Conservation (phyloP, 495 filamentous ascomycete species). For the Penicillium canescens region DNA sequence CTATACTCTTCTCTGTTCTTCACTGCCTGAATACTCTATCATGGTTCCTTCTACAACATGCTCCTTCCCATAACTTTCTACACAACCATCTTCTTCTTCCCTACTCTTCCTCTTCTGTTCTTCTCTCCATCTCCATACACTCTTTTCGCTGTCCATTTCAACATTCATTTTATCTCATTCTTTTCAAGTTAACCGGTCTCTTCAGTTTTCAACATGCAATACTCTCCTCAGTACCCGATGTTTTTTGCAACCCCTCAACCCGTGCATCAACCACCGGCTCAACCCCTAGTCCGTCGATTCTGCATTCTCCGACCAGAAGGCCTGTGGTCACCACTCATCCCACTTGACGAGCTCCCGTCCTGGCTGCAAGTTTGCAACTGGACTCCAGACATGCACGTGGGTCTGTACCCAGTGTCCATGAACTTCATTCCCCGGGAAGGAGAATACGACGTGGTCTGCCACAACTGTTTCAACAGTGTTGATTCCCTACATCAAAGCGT, state of each 20-base stretch:
- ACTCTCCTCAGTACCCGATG: neutral
- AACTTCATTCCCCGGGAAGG: slow-evolving; percentile 29
- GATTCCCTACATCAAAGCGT: slow-evolving; percentile 31
- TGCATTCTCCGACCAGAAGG: slow-evolving; percentile 36
- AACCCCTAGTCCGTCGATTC: slow-evolving; percentile 30
- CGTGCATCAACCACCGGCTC: slow-evolving; percentile 5
- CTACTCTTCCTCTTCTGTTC: slow-evolving; percentile 2
- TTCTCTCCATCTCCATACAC: slow-evolving; percentile 3
- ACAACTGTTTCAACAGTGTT: slow-evolving; percentile 29
- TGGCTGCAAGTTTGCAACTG: slow-evolving; percentile 35
- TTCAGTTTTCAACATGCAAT: slow-evolving; percentile 10
- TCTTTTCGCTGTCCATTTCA: slow-evolving; percentile 9
- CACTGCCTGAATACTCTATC: no score
- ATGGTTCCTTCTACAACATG: neutral
- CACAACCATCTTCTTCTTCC: neutral
- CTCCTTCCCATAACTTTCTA: neutral
- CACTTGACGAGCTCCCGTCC: slow-evolving; percentile 37
- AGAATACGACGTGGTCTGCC: slow-evolving; percentile 41
- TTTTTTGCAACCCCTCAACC: slow-evolving; percentile 2
- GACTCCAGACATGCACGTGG: slow-evolving; percentile 17
- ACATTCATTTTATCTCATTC: slow-evolving; percentile 6
- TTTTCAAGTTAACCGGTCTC: neutral
- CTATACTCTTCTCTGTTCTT: no score
- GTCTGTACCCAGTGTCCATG: slow-evolving; percentile 25
- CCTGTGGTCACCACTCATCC: slow-evolving; percentile 29